Conservation (phyloP, 768 basidiomycete species). For the Amanita rimosa region DNA sequence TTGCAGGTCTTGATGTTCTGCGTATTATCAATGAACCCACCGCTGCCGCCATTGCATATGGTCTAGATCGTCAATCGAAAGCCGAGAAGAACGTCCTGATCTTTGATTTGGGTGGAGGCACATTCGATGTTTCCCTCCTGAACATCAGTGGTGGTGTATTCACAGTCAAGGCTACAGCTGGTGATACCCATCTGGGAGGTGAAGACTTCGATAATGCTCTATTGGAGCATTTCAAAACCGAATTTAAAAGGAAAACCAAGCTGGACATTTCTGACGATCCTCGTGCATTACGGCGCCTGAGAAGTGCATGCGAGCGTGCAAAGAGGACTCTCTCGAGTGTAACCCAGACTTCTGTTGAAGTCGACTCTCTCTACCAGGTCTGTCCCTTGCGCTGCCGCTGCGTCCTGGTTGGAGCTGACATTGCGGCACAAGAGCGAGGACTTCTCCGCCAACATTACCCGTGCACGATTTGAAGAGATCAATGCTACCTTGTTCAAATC, state of each 20-base stretch:
- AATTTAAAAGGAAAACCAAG: slow-evolving; percentile 98
- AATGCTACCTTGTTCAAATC: slow-evolving; percentile 93
- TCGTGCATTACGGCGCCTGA: slow-evolving; percentile 90
- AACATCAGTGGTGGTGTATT: slow-evolving; percentile 98
- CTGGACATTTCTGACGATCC: slow-evolving; percentile 95
- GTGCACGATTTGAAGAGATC: slow-evolving; percentile 99
- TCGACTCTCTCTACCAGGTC: slow-evolving; percentile 95
- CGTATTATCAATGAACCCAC: slow-evolving; percentile 99
- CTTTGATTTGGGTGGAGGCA: slow-evolving; percentile 99
- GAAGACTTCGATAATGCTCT: slow-evolving; percentile 99
- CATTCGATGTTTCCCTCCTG: slow-evolving; percentile 98
- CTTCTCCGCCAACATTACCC: slow-evolving; percentile 97
- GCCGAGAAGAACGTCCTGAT: slow-evolving; percentile 97
- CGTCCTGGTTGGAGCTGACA: background rate
- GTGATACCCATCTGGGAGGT: slow-evolving; percentile 99
- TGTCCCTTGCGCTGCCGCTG: slow-evolving; percentile 12
- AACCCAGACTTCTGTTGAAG: slow-evolving; percentile 97
- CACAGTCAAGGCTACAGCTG: slow-evolving; percentile 98
- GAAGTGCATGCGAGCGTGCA: slow-evolving; percentile 98
- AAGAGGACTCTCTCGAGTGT: slow-evolving; percentile 98
- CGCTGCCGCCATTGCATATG: slow-evolving; percentile 98
- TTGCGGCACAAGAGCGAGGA: slow-evolving; percentile 63
- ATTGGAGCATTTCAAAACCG: slow-evolving; percentile 97
- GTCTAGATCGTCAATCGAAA: slow-evolving; percentile 92
- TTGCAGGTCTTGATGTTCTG: slow-evolving; percentile 96